Base-by-base conservation (phyloP, 495 filamentous ascomycete genomes). In the Aspergillus nanangensis region DNA sequence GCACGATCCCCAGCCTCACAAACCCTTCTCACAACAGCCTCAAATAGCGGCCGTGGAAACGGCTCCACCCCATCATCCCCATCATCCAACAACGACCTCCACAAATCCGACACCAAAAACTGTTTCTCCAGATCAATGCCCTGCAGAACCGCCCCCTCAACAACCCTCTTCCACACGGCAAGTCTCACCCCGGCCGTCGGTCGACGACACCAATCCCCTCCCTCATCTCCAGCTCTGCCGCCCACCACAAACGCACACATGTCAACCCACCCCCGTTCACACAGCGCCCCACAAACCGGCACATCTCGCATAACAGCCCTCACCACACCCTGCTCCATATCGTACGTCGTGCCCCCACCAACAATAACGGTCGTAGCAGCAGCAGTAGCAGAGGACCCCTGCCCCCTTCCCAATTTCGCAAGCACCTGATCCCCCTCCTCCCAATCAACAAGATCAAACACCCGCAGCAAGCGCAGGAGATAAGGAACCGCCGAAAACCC, bases 41-140 rank as follows among this genome's bases (percentile, higher is more conserved):
- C 61, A 45, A 74, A 56, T 18, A 79, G 51, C 5, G 50, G 53
- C 13, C 54, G 46, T 4, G 74, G 71, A 48, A 70, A 74, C 19
- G 57, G 60, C 27, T 56, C 60, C 23, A 57, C 55, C 15, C 55
- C 62, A 14, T 69, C 67, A 32, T n/a, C n/a, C n/a, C n/a, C n/a
- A n/a, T 71, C 73, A 49, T 76, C 71, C 41, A 75, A 53, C 17
- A 75, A 61, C 10, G 75, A 70, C 40, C 65, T 67, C 56, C 70
- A 70, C 25, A 75, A 42, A 59, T 80, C 76, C 8, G 55, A 45
- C 15, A 72, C 64, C 5, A 74, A 57, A 43, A 80, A 77, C 49
- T 75, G 69, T 23, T 62, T 65, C 45, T 61, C 63, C 29, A 76
- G 49, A 48, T 76, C 65, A 42, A 70, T 65, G 11, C 57, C 61